Base-by-base conservation (phyloP, 345 rosid species). In the Syzygium jambos region DNA sequence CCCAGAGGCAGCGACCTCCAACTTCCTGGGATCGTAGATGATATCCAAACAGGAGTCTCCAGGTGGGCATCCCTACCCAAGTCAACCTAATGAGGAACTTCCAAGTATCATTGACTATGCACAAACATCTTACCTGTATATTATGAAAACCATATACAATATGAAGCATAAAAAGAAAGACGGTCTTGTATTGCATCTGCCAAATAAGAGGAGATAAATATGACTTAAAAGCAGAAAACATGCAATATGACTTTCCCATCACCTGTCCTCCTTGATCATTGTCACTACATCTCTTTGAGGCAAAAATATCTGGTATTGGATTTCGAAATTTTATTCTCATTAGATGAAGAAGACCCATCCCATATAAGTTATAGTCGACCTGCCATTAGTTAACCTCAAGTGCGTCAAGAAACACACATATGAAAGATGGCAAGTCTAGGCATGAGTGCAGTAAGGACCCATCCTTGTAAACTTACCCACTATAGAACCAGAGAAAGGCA, bases 331-430 rank as follows among this genome's bases (percentile, higher is more conserved):
- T 97, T 91, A 97, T 91, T 89, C 92, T 94, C 56, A 94, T 93
- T 86, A 96, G 87, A 92, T 97, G 99, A 77, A 97, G 88, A 91
- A 93, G 96, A 88, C 98, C 98, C 99, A 98, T 98, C 90, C 99
- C 99, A 91, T 93, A 94, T 90, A 98, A 93, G 93, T 95, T 98
- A 90, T 91, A 93, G 92, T 98, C 99, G 85, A 98, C 93, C 99
- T 98, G 89, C 63, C 85, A 88, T 82, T 87, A 77, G 46, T 83
- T 83, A 83, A 84, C 38, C 41, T 51, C 25, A 84, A 0, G 57
- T 52, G 85, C 34, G 19, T 83, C 54, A 52, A 51, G 55, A 83
- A 83, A 83, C 55, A n/a, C 21, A 25, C 34, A 51, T 10, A 83
- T 59, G 19, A 43, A 89, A 73, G 49, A 73, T 73, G 43, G 80